These are phyloP conservation scores for Pseudonectria buxi DNA, from an alignment of 2,329 filamentous ascomycete genomes.

Conservation along the genomic window DNA sequence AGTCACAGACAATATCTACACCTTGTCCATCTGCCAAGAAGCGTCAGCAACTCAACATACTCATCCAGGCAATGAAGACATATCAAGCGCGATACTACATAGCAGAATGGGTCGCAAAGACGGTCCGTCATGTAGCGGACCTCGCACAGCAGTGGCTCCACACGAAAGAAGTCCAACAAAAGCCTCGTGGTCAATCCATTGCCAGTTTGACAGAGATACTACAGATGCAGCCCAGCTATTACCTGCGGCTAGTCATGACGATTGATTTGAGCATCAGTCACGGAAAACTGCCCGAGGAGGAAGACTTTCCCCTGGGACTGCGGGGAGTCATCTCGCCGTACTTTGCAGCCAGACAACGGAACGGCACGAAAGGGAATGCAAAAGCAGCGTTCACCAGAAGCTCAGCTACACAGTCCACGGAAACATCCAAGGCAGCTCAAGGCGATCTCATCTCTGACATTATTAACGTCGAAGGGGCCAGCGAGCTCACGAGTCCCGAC, in stretches of 20 bases:
- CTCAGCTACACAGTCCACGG: too few relatives aligned
- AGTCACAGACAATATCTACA: neutral
- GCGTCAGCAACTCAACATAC: constrained; percentile 14
- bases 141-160: constrained; percentile 9
- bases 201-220: constrained; percentile 15
- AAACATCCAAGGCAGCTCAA: too few relatives aligned
- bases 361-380: too few relatives aligned
- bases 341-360: too few relatives aligned
- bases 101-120: constrained; percentile 17
- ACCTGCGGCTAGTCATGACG: constrained; percentile 14
- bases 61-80: constrained; percentile 16
- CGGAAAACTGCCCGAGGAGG: constrained; percentile 16
- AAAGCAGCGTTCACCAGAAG: too few relatives aligned
- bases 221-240: constrained; percentile 11
- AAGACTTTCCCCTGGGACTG: constrained; percentile 14
- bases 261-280: constrained; percentile 20
- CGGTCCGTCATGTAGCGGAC: constrained; percentile 14
- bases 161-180: neutral
- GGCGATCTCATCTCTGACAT: too few relatives aligned
- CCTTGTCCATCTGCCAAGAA: constrained; percentile 4
- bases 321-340: neutral
- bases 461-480: too few relatives aligned
- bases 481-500: too few relatives aligned
- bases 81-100: constrained; percentile 17
- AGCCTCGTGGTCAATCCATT: neutral